phyloP scores from a whole-genome alignment of 2,329 filamentous ascomycete species.

The Ophiostoma montium region DNA sequence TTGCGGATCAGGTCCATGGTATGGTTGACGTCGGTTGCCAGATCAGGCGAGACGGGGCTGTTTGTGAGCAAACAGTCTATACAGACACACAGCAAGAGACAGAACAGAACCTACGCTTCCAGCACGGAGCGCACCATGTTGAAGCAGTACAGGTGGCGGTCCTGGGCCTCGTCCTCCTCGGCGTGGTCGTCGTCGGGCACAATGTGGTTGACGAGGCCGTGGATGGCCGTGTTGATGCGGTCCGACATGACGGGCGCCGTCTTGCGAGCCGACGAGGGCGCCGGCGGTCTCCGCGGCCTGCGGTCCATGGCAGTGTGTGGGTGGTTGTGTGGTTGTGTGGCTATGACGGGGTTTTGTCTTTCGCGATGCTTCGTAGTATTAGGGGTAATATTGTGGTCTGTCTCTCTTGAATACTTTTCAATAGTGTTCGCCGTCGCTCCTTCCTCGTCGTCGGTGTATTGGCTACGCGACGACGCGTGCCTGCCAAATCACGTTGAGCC shows the following conservation, averaged over 20 bases:
- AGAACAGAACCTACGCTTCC: constrained; percentile 28
- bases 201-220: constrained; percentile 62
- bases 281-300: constrained; percentile 5
- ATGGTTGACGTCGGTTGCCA: constrained; percentile 70
- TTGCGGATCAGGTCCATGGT: constrained; percentile 86
- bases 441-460: no score
- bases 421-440: no score
- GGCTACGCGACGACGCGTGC: no score
- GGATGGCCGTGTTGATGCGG: constrained; percentile 66
- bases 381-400: no score
- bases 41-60: constrained; percentile 28
- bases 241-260: constrained; percentile 44
- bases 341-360: background rate
- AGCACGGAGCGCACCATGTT: constrained; percentile 36
- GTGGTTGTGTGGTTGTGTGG: background rate
- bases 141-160: constrained; percentile 51
- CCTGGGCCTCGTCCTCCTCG: constrained; percentile 51
- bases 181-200: constrained; percentile 53
- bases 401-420: background rate
- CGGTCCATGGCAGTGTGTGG: constrained; percentile 8
- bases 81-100: background rate
- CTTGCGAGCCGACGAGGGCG: constrained; percentile 19
- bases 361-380: no score
- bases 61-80: background rate
- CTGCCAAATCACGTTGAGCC: no score